Base-by-base conservation (phyloP, 1,284 basidiomycete genomes). In the Ceratorhiza oryzae-sativae region DNA sequence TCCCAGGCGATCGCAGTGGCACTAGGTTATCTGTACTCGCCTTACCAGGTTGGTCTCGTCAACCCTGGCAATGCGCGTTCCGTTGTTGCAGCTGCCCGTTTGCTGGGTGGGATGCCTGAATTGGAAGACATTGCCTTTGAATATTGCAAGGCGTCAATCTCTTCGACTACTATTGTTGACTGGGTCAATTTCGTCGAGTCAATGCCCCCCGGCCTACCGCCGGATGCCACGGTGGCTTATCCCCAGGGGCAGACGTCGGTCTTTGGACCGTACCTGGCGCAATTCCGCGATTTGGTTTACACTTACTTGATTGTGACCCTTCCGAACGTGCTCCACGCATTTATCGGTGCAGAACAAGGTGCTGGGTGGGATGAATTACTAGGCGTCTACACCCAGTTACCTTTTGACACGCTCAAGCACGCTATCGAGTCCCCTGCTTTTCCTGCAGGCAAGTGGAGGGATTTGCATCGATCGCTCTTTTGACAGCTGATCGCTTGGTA, bases 41-140 rank as follows among this genome's bases (percentile, higher is more conserved):
- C 89, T 65, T 82, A 87, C 75, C 89, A 90, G 58, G 80, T 91
- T 75, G 86, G 83, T 77, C 81, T 88, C 72, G 85, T 95, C 76
- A 86, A 86, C 76, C 85, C 90, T 58, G 84, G 87, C 76, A 95
- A 95, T 81, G 90, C 92, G 71, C 88, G 92, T 76, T 88, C 88
- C 18, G 90, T 93, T 48, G 87, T 95, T 62, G 91, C 93, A 42
- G 90, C 92, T 51, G 90, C 89, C 5, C 91, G 89, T 80, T 83
- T 94, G 45, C 86, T 95, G 55, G 91, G 91, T 68, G 92, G 90
- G 51, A 91, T 95, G 90, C 87, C 92, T 53, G 92, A 94, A 55
- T 83, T 95, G 34, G 90, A 88, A 79, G 84, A 85, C 75, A 89
- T 89, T 77, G 87, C 93, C n/a, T 94, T 94, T 80, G 86, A 88